These are phyloP conservation scores for Fraxinus ornus DNA, from an alignment of 305 asterid species.

Conservation along the genomic window DNA sequence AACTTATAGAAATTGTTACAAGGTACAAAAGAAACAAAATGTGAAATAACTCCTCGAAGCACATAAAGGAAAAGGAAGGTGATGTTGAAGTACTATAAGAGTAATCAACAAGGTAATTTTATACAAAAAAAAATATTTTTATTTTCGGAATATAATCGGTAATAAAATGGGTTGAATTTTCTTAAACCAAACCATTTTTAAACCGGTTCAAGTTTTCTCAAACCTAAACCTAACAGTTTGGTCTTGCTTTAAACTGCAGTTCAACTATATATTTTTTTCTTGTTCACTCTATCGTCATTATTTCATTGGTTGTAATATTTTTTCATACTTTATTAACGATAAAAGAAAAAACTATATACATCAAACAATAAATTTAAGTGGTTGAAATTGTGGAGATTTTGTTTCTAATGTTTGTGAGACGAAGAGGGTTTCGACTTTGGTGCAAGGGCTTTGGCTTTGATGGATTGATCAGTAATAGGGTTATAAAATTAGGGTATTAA, in stretches of 20 bases:
- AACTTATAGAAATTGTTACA: background rate
- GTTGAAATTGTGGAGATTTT: background rate
- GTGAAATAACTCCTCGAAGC: background rate
- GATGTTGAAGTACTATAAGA: background rate
- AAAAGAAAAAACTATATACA: background rate
- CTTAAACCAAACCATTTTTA: background rate
- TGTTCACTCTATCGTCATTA: background rate
- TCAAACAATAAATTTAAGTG: background rate
- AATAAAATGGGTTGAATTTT: background rate
- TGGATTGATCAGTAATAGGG: background rate
- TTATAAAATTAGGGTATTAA: background rate
- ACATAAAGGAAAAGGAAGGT: background rate
- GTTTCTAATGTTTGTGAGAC: background rate
- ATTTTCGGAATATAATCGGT: background rate
- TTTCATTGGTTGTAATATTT: background rate
- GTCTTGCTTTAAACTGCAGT: background rate
- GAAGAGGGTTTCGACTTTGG: background rate
- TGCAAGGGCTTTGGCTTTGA: background rate
- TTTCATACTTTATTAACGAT: background rate
- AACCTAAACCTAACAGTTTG: background rate
- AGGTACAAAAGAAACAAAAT: background rate
- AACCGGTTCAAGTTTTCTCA: background rate
- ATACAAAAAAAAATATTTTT: background rate
- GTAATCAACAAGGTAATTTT: background rate
- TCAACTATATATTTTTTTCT: background rate